Evolutionary conservation across 768 basidiomycete species (phyloP).

Genomic region (Suillus occidentalis): DNA sequence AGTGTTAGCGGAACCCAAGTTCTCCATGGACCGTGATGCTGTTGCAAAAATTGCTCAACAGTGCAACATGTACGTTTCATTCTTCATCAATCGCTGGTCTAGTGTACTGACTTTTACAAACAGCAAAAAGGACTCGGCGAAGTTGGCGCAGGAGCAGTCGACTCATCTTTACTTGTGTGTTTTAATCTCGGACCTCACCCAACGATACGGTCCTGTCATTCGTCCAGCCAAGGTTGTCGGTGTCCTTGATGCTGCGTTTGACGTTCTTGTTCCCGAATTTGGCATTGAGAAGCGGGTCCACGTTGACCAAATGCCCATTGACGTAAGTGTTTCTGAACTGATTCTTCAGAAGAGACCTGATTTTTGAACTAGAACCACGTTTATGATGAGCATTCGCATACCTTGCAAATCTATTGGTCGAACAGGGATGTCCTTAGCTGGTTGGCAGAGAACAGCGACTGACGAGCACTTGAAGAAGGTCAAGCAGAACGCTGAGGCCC

Average conservation of each 20-base stretch:
- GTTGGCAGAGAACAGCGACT: slow-evolving; percentile 93
- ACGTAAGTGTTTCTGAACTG: slow-evolving; percentile 50
- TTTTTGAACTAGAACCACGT: slow-evolving; percentile 72
- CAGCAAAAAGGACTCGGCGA: slow-evolving; percentile 89
- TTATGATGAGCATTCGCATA: slow-evolving; percentile 92
- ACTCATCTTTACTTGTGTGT: slow-evolving; percentile 94
- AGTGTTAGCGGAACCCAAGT: slow-evolving; percentile 71
- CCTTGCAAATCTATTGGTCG: slow-evolving; percentile 96
- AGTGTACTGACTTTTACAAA: slow-evolving; percentile 11
- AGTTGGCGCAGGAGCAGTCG: slow-evolving; percentile 94
- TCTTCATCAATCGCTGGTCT: not conserved
- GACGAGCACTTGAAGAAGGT: slow-evolving; percentile 96
- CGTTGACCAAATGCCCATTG: slow-evolving; percentile 98
- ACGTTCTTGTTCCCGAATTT: slow-evolving; percentile 94
- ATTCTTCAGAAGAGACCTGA: slow-evolving; percentile 16
- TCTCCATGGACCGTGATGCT: slow-evolving; percentile 96
- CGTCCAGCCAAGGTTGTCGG: slow-evolving; percentile 94
- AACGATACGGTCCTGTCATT: slow-evolving; percentile 92
- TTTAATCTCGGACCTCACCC: slow-evolving; percentile 90
- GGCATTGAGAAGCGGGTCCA: slow-evolving; percentile 99
- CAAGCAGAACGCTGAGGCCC: slow-evolving; percentile 88
- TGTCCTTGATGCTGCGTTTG: slow-evolving; percentile 97
- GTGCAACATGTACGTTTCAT: slow-evolving; percentile 83
- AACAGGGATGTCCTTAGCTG: slow-evolving; percentile 90
- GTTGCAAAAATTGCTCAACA: slow-evolving; percentile 98